Evolutionary conservation across 805 yeast genomes (phyloP), one percentile per base, ranked within the genome.

Genomic region (Yarrowia bubula): DNA sequence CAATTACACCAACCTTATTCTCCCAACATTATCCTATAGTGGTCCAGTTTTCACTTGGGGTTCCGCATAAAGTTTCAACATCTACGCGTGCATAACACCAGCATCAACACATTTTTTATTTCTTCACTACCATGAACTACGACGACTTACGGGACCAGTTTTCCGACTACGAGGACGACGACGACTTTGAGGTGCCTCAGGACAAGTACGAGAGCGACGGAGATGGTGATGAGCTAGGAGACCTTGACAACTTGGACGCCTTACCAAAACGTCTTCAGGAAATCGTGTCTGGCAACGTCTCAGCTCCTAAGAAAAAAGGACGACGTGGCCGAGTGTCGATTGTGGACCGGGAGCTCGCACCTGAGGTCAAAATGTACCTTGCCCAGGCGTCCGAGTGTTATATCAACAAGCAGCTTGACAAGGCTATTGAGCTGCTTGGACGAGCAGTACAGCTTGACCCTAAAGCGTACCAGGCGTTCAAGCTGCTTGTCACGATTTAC

Each of bases 301-400:
- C 15, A 14, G 62, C 18, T 14, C 35, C 41, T 18, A 51, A 63
- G 9, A 53, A 48, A 53, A 38, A 58, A 28, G 46, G 44, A 77
- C 75, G 67, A 74, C 78, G 69, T 75, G 82, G 28, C 73, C 76
- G 67, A 73, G 35, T 28, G 70, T 85, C 67, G 87, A 46, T 46
- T 31, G 65, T 41, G 7, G 65, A 61, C 47, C 44, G 57, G 1
- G 65, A 61, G 39, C 65, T 46, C 8, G 55, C 87, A 69, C 97
- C 92, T 0, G 96, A 89, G 73, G 89, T 90, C 2, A 80, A 87
- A 55, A 78, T 80, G 42, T 72, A 86, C 64, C 74, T 90, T 22
- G 86, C 93, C 9, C 80, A 81, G 69, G 97, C 96, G 1, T 89
- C 90, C 71, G 92, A 87, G 69, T 89, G 91, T 0, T 92, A 87